Evolutionary conservation across 768 basidiomycete genomes (phyloP), one percentile per base, ranked within the genome.

Genomic region (Boletus reticulatus): DNA sequence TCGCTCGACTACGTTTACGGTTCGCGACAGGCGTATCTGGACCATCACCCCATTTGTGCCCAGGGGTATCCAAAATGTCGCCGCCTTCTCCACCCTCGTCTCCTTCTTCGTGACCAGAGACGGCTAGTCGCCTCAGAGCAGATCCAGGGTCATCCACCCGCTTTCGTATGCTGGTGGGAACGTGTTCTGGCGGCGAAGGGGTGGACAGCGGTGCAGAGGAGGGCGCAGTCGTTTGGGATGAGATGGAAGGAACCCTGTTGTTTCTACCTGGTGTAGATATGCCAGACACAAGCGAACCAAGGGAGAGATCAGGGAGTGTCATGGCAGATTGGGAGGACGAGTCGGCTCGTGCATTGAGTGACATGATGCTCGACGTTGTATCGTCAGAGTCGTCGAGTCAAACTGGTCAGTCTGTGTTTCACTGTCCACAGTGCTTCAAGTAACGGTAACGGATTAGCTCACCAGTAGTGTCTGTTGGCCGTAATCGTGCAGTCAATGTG

Each of bases 271-370:
- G 83, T 1, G 81, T 83, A 1, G 81, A 81, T 60, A 84, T 77
- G 9, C 75, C 78, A 9, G 81, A 81, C 27, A 71, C 72, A 14
- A 85, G 68, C 10, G 84, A 84, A 29, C 80, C 81, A 1, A 87
- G 73, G 9, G 85, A 85, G 34, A 87, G 70, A 61, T 87, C 86
- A n/a, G 80, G 81, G 38, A 81, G 73, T 2, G 74, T 80, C 43
- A 74, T 73, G 17, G 66, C 62, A 1, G 81, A 81, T 52, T 77
- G 75, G 3, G 68, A 64, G 3, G 79, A 80, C 13, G 74, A 68
- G 60, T 80, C 80, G 45, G 70, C 68, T 1, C 70, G 68, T 22
- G 63, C 49, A 50, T 74, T 74, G 52, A 78, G 71, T 16, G 80
- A 80, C 78, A 80, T 80, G 58, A 41, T 43, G 19, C 17, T 20